Conservation (phyloP, 495 filamentous ascomycete genomes). For the Daldinia grandis region DNA sequence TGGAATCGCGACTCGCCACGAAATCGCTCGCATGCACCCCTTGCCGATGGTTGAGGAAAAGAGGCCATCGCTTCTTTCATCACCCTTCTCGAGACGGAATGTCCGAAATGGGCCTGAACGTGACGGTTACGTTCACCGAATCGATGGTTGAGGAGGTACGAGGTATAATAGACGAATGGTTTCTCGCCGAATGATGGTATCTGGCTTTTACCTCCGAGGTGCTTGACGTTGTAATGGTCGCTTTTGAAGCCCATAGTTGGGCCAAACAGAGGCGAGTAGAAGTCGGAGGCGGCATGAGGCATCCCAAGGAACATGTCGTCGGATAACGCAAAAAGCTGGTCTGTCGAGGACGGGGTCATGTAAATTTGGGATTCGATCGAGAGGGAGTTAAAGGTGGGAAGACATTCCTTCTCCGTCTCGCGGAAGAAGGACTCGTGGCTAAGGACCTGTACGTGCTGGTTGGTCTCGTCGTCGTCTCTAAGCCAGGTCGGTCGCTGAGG, state of each 20-base stretch:
- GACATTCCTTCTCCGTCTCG: slow-evolving; percentile 47
- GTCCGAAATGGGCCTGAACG: slow-evolving; percentile 54
- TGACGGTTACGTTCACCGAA: slow-evolving; percentile 56
- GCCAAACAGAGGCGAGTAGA: slow-evolving; percentile 56
- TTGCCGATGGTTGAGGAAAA: slow-evolving; percentile 50
- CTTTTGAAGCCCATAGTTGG: slow-evolving; percentile 54
- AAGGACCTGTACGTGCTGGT: slow-evolving; percentile 49
- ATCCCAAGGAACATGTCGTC: slow-evolving; percentile 57
- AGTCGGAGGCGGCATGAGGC: slow-evolving; percentile 52
- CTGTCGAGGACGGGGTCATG: slow-evolving; percentile 44
- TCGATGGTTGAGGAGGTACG: slow-evolving; percentile 54
- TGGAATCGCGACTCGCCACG: slow-evolving; percentile 53
- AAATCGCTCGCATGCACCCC: slow-evolving; percentile 53
- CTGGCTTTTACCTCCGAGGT: slow-evolving; percentile 35
- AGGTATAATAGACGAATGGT: slow-evolving; percentile 56
- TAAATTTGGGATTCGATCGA: slow-evolving; percentile 56
- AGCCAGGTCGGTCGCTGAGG: slow-evolving; percentile 51
- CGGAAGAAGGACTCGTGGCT: slow-evolving; percentile 56
- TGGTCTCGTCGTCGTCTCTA: slow-evolving; percentile 42
- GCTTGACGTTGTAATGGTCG: slow-evolving; percentile 52
- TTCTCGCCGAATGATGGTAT: slow-evolving; percentile 57
- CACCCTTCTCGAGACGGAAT: slow-evolving; percentile 51
- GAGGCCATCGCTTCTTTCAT: slow-evolving; percentile 52
- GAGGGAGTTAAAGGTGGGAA: slow-evolving; percentile 56
- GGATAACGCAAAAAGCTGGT: slow-evolving; percentile 52